Base-by-base conservation (phyloP, 208 protist species). In the Leishmania lainsoni region DNA sequence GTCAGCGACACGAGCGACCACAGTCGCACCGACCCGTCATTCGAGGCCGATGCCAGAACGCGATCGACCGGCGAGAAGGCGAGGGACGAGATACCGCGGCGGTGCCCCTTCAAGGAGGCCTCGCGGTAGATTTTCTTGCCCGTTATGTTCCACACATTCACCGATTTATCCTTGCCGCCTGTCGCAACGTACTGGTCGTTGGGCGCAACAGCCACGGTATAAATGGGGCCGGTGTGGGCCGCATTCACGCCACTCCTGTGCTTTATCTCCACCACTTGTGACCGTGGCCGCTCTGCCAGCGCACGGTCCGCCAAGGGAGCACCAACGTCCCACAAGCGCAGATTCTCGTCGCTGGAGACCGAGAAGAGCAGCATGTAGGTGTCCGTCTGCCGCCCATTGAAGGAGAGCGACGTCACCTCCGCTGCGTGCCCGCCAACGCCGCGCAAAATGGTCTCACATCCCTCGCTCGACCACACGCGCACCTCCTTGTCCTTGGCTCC, bases 111-210 rank as follows among this genome's bases (percentile, higher is more conserved):
- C n/a, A 98, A 82, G 49, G 88, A 83, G 1, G 84, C 86, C 80
- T 96, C 93, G 29, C 88, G 83, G 86, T 89, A 96, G 8, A 98
- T 72, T 82, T 93, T 92, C 83, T 96, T 97, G 6, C 94, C 92
- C 0, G 72, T 90, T 29, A 95, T 73, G 78, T 86, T 95, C 93
- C 94, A 98, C 79, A 97, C 80, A 76, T 94, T 90, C 49, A 97
- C 87, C 22, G 81, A 56, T 83, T 97, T 97, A 81, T 98, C 96
- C 87, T 98, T 97, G 51, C 96, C 95, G 22, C 91, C 95, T 3
- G 96, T 97, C 49, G 95, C 94, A 2, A 98, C 90, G 81, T 93
- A 93, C 84, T 98, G 94, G 78, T 97, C 96, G 88, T 97, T 97
- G 10, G 95, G 95, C 3, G 93, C 86, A 0, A 98, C 91, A 14